Evolutionary conservation across 2,329 filamentous ascomycete genomes (phyloP).

Genomic region (Talaromyces marneffei): DNA sequence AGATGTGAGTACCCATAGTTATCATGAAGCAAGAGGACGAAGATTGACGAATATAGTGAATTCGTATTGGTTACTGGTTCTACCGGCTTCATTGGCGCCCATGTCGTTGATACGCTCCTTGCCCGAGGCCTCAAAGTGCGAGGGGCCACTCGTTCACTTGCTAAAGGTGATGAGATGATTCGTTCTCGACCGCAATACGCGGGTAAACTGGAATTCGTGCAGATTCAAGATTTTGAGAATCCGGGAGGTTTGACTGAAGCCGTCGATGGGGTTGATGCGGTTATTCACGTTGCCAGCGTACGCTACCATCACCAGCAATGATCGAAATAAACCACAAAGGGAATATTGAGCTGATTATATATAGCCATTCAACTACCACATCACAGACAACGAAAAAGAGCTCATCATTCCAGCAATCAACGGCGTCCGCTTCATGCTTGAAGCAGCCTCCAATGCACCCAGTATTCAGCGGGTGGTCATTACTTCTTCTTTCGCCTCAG

Average conservation of each 20-base stretch:
- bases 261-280: constrained; percentile 9
- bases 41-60: background rate
- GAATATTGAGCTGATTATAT: background rate
- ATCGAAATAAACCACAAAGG: background rate
- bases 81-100: constrained; percentile 26
- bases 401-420: constrained; percentile 14
- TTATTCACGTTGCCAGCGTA: constrained; percentile 14
- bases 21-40: background rate
- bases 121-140: constrained; percentile 16
- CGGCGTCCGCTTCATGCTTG: constrained; percentile 11
- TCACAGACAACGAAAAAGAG: constrained; percentile 14
- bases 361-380: constrained; percentile 10
- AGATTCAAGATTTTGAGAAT: constrained; percentile 9
- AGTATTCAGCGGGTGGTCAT: constrained; percentile 12
- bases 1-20: background rate
- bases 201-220: constrained; percentile 9
- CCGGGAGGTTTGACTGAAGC: constrained; percentile 5
- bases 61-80: constrained; percentile 23
- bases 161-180: constrained; percentile 14
- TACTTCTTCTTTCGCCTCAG: constrained; percentile 13
- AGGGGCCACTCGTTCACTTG: constrained; percentile 14
- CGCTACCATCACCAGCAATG: background rate
- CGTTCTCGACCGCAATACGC: constrained; percentile 12
- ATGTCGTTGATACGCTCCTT: constrained; percentile 20
- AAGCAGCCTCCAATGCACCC: background rate